Evolutionary conservation across 768 basidiomycete genomes (phyloP).

Genomic region (Rhodotorula diobovata): DNA sequence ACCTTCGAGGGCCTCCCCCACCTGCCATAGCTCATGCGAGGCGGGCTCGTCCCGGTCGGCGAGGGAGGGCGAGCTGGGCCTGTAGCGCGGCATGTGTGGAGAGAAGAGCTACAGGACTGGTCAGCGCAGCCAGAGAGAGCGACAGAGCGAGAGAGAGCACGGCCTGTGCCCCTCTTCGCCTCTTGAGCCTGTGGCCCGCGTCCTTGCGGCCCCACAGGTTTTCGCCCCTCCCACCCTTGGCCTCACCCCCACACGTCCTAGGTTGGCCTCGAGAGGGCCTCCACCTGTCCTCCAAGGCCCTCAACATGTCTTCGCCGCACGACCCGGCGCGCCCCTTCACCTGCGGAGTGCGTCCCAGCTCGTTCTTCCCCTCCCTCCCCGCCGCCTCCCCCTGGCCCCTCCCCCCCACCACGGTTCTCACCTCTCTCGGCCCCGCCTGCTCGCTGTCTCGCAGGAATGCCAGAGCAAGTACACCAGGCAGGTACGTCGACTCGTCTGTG

Average conservation of each 20-base stretch:
- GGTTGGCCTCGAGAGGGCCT: too few species aligned
- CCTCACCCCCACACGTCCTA: too few species aligned
- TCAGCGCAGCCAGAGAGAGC: too few species aligned
- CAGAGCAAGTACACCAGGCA: constrained; percentile 3
- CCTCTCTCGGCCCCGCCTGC: too few species aligned
- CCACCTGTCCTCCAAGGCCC: not conserved
- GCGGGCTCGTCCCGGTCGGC: not conserved
- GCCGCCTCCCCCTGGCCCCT: too few species aligned
- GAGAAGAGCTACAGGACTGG: too few species aligned
- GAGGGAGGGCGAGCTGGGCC: too few species aligned
- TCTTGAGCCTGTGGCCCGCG: too few species aligned
- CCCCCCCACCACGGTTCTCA: not conserved
- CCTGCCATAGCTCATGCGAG: not conserved
- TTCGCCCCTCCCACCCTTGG: not conserved
- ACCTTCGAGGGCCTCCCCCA: not conserved
- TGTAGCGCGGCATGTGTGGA: too few species aligned
- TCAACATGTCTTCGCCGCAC: not conserved
- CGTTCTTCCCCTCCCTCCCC: not conserved
- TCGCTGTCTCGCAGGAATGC: not conserved
- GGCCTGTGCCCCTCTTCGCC: too few species aligned
- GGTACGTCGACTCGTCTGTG: not conserved
- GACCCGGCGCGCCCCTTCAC: constrained; percentile 8
- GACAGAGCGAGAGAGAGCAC: too few species aligned
- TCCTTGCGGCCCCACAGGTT: not conserved
- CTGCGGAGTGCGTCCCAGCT: not conserved